These are phyloP conservation scores for Wickerhamomyces sp. DNA, from an alignment of 1,139 yeast genomes.

Conservation along the genomic window DNA sequence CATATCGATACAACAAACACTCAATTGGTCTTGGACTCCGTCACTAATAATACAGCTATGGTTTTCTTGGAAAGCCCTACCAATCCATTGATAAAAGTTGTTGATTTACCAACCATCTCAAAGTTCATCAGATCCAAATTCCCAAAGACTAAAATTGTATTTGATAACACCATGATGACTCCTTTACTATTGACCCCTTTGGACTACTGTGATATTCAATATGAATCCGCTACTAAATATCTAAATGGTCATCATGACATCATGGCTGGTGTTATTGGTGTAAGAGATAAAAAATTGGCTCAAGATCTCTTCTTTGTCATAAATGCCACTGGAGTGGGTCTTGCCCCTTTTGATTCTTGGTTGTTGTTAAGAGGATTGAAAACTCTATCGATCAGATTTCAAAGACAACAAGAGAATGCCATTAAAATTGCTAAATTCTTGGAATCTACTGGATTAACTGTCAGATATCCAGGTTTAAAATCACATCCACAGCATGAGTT, in stretches of 20 bases:
- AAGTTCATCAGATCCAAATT: slow-evolving; percentile 59
- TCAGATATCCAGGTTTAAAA: slow-evolving; percentile 79
- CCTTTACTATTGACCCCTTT: slow-evolving; percentile 83
- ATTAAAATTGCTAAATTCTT: slow-evolving; percentile 69
- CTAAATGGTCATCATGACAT: slow-evolving; percentile 92
- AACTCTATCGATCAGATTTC: slow-evolving; percentile 78
- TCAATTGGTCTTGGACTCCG: slow-evolving; percentile 38
- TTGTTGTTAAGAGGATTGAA: slow-evolving; percentile 78
- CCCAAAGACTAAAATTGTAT: slow-evolving; percentile 71
- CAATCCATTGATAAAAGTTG: slow-evolving; percentile 83
- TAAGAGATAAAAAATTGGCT: slow-evolving; percentile 57
- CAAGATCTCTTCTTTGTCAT: slow-evolving; percentile 69
- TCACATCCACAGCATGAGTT: slow-evolving; percentile 77
- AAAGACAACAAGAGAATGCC: slow-evolving; percentile 82
- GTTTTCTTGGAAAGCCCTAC: slow-evolving; percentile 87
- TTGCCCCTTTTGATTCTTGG: slow-evolving; percentile 92
- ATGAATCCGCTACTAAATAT: slow-evolving; percentile 90
- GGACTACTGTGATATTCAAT: slow-evolving; percentile 81
- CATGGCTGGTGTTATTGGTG: slow-evolving; percentile 90
- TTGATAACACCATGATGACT: slow-evolving; percentile 95
- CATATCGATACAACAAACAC: slow-evolving; percentile 85
- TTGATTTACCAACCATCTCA: slow-evolving; percentile 67
- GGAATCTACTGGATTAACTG: slow-evolving; percentile 53
- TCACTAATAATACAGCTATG: slow-evolving; percentile 56
- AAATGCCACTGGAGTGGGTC: slow-evolving; percentile 87